A percentile compares a stretch with the other conserved stretches of the same genome.
These are phyloP conservation scores for Chamaenerion angustifolium DNA, from an alignment of 345 rosid species.

Conservation along the genomic window DNA sequence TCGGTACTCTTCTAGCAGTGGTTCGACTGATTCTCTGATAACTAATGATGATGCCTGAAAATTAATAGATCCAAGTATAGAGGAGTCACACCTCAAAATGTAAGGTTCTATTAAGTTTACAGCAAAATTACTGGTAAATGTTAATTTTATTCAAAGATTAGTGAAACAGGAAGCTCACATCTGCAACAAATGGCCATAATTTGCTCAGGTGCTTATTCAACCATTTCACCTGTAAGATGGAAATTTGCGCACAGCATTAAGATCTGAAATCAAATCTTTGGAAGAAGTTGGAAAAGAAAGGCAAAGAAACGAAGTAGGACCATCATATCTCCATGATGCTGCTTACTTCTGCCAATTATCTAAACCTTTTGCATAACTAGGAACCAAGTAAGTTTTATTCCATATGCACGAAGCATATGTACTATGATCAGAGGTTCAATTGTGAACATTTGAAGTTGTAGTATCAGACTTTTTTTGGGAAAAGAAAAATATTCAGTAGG, in stretches of 20 bases:
- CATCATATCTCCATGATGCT: no score
- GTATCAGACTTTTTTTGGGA: no score
- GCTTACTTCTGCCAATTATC: no score
- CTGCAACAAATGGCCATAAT: conserved; percentile 96
- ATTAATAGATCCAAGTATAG: conserved; percentile 5
- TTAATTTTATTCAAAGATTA: background rate
- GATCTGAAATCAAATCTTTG: background rate
- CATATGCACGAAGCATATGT: no score
- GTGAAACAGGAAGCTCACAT: conserved; percentile 27
- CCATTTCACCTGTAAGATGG: conserved; percentile 81
- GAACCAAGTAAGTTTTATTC: no score
- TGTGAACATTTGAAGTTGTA: no score
- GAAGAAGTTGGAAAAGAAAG: conserved; percentile 1
- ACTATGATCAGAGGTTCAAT: no score
- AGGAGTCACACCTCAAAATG: background rate
- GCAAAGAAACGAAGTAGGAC: no score
- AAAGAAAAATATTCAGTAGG: background rate
- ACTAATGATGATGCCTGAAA: conserved; percentile 82
- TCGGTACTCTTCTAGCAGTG: conserved; percentile 85
- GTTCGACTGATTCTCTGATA: conserved; percentile 92
- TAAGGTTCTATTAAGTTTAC: no score
- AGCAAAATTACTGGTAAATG: background rate
- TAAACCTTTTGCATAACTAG: no score
- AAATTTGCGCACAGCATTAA: conserved; percentile 10
- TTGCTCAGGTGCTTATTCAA: conserved; percentile 84